Base-by-base conservation (phyloP, 2,329 filamentous ascomycete genomes). In the Dendryphion nanum region DNA sequence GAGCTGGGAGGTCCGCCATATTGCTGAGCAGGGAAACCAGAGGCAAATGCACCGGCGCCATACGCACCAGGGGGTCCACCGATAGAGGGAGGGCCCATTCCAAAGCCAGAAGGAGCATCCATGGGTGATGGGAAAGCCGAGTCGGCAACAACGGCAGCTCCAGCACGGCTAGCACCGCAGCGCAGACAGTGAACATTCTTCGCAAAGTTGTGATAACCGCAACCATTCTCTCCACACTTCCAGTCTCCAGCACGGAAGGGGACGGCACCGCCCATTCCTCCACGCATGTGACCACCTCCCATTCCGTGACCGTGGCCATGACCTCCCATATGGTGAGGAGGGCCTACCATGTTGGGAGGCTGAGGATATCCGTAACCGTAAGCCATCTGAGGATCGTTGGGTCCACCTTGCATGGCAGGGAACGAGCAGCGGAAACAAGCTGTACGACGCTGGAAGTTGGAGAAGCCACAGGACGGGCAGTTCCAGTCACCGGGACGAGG, bases 361-460 rank as follows among this genome's bases (percentile, higher is more conserved):
- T 73, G 67, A 37, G 71, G 71, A 37, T 17, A n/a, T 12, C 66
- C 70, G 38, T 73, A 73, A 16, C 61, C 60, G 57, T 85, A 86
- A 39, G 79, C 83, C 66, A 85, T 83, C 10, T n/a, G 10, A 30
- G 85, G 83, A 56, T 89, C 86, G 38, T 75, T 76, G 23, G 85
- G 86, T 13, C 82, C 85, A 23, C 85, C 82, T 46, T 85, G 85
- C 67, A 94, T 89, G 18, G 93, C 91, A n/a, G 93, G 91, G 81
- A 94, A 98, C 1, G 90, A 96, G 76, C 93, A 98, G 56, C 93
- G 86, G 85, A 98, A 98, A 71, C 93, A 98, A 36, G 91, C 93
- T 14, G 93, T 97, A 55, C 93, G 88, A 58, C 93, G 88, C 72
- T 98, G 93, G 76, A 98, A 98, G 77, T 98, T 98, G 59, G 89